Evolutionary conservation across 2,329 filamentous ascomycete genomes (phyloP).

Genomic region (Penicillium psychrosexuale): DNA sequence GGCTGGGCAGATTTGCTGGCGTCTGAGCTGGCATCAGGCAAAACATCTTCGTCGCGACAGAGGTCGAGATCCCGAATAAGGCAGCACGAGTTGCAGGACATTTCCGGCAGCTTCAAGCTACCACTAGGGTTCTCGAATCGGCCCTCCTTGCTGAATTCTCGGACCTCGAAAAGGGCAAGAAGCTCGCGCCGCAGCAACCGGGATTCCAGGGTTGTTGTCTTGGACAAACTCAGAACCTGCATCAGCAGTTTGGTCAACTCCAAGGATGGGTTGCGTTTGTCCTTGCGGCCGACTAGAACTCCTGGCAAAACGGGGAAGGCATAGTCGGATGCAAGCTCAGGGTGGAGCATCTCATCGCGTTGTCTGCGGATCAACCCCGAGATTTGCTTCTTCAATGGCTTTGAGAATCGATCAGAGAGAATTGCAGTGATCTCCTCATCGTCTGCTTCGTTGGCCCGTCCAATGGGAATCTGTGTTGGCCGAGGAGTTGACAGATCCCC

Average conservation of each 20-base stretch:
- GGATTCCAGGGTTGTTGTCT: constrained; percentile 83
- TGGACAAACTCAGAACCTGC: constrained; percentile 88
- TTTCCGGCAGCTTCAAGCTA: constrained; percentile 66
- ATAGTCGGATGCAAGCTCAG: constrained; percentile 83
- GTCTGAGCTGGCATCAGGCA: constrained; percentile 51
- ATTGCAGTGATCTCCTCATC: constrained; percentile 62
- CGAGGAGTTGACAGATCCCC: constrained; percentile 56
- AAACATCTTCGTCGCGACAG: constrained; percentile 80
- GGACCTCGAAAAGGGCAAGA: constrained; percentile 84
- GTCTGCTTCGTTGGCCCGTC: constrained; percentile 57
- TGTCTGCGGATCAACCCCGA: constrained; percentile 76
- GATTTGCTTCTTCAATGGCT: constrained; percentile 86
- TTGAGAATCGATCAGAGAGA: constrained; percentile 79
- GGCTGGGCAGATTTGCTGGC: constrained; percentile 41
- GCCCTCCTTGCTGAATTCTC: constrained; percentile 88
- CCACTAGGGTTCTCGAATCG: constrained; percentile 82
- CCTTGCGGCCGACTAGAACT: constrained; percentile 47
- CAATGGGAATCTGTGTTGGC: constrained; percentile 59
- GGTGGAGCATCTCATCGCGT: constrained; percentile 82
- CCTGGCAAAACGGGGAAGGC: constrained; percentile 71
- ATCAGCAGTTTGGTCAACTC: constrained; percentile 91
- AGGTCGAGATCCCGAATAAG: constrained; percentile 85
- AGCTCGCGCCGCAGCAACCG: constrained; percentile 85
- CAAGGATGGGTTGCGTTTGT: constrained; percentile 67
- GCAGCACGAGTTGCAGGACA: constrained; percentile 89